Base-by-base conservation (phyloP, 2,329 filamentous ascomycete genomes). In the Microdochium bolleyi region DNA sequence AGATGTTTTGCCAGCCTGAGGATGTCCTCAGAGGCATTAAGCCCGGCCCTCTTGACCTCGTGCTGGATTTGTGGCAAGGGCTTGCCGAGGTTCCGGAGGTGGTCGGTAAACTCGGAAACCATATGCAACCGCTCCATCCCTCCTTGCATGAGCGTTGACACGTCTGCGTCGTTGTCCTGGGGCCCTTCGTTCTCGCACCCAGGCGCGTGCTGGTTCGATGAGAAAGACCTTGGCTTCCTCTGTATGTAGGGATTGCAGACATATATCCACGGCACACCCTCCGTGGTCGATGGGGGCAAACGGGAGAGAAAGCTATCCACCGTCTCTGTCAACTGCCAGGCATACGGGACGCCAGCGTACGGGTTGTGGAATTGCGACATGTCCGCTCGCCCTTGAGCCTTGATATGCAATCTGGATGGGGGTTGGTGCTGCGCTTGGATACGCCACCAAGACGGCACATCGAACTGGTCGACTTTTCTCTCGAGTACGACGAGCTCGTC, bases 211-310 rank as follows among this genome's bases (percentile, higher is more conserved):
- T 73, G 70, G 51, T 66, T 72, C 34, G 66, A 56, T 4, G 66
- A 64, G 25, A 62, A 59, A 8, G 53, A 55, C 53, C 66, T 72
- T 48, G 62, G 57, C 16, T 67, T 68, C 4, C 68, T 66, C 3
- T 64, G 62, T 55, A 72, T 73, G 61, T 78, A 78, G 0, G 85
- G 86, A 64, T 89, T 89, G 51, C 77, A 78, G 44, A 88, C 79
- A 72, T 79, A 90, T 49, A 95, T 89, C 87, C 88, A 94, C 0
- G 78, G 78, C 2, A 77, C 73, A 0, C 70, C 59, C 0, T 61
- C 61, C 1, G 84, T 88, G 1, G 78, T 85, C 3, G 78, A 76
- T 0, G 89, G 88, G 0, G 86, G 85, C 0, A 92, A 73, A 9
- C 89, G 82, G 9, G 70, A 55, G 2, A 94, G 68, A 60, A 95